phyloP scores from a whole-genome alignment of 805 yeast genomes.

The Cyberlindnera mississippiensis region DNA sequence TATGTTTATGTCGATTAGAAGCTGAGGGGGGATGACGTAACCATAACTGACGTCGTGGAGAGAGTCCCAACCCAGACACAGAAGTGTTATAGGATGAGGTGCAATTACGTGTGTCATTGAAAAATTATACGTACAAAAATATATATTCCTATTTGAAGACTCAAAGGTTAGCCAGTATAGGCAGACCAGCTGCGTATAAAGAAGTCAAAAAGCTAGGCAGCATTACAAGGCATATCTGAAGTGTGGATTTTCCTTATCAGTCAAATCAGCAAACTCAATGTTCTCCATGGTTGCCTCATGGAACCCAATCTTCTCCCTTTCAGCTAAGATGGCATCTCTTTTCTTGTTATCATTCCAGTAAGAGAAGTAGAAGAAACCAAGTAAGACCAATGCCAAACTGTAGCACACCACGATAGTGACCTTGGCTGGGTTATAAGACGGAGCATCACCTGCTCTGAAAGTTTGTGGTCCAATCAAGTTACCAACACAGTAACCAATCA shows the following conservation, averaged over 20 bases:
- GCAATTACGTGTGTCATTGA: too few species aligned
- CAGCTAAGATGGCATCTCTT: neutral
- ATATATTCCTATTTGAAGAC: too few species aligned
- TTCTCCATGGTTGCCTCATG: constrained; percentile 11
- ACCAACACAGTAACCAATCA: constrained; percentile 64
- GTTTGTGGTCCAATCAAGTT: constrained; percentile 71
- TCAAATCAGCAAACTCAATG: constrained; percentile 39
- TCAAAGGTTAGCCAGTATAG: too few species aligned
- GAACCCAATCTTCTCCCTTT: neutral
- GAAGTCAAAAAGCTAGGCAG: too few species aligned
- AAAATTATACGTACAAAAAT: too few species aligned
- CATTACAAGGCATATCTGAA: constrained; percentile 32
- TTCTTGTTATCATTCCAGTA: constrained; percentile 3
- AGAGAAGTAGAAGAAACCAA: neutral
- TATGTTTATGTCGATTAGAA: too few species aligned
- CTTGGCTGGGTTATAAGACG: constrained; percentile 52
- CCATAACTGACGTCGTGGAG: too few species aligned
- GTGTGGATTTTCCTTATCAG: constrained; percentile 40
- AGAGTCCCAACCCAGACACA: too few species aligned
- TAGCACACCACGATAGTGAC: constrained; percentile 17
- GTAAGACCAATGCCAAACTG: neutral
- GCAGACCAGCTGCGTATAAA: too few species aligned
- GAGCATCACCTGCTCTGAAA: constrained; percentile 52
- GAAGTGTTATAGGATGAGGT: too few species aligned
- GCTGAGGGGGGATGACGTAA: too few species aligned